Conservation (phyloP, 441 rosid species). For the Corymbia citriodora region DNA sequence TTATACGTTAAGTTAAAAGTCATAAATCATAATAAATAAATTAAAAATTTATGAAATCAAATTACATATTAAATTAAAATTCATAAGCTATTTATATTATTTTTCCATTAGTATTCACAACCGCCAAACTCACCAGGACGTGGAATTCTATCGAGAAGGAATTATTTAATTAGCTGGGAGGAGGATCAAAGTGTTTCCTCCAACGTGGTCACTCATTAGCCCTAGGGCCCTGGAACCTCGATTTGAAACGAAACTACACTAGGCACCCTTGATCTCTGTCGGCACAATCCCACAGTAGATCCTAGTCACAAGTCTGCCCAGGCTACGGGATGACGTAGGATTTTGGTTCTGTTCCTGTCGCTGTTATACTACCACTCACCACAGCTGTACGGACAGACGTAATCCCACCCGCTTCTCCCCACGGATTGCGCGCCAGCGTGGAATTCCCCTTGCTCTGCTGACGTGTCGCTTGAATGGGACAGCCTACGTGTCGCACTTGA, state of each 20-base stretch:
- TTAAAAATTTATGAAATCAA: too few species aligned
- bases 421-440: neutral
- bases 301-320: neutral
- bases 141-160: neutral
- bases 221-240: neutral
- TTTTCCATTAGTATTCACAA: too few species aligned
- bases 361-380: neutral
- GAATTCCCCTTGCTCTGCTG: neutral
- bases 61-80: too few species aligned
- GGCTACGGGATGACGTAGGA: neutral
- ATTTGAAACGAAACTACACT: neutral
- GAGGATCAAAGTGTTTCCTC: neutral
- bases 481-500: neutral
- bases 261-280: neutral
- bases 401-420: neutral
- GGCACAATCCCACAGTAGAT: neutral
- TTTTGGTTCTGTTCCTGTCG: neutral
- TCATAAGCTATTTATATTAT: too few species aligned
- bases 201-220: neutral
- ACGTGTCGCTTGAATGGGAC: neutral
- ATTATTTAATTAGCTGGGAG: neutral
- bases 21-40: too few species aligned
- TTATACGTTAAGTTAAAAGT: too few species aligned
- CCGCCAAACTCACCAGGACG: neutral
- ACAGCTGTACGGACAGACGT: neutral